phyloP scores from a whole-genome alignment of 176 grass and related monocot species.

The Musa acuminata region DNA sequence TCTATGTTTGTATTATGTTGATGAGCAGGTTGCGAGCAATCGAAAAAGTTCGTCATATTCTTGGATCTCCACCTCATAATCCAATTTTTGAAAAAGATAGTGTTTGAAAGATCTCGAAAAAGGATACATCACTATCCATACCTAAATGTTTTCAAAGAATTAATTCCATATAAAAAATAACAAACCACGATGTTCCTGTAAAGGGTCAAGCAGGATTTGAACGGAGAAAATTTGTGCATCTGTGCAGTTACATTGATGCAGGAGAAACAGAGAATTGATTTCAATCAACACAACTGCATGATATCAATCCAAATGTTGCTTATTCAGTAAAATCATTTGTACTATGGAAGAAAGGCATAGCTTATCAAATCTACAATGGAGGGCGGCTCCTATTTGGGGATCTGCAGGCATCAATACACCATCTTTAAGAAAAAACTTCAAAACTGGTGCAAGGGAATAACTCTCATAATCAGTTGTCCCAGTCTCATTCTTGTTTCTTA shows the following conservation, averaged over 20 bases:
- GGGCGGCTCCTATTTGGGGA: slow-evolving; percentile 23
- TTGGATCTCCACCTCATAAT: too few relatives aligned
- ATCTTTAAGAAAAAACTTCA: slow-evolving; percentile 74
- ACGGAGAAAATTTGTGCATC: not conserved
- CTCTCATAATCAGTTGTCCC: slow-evolving; percentile 27
- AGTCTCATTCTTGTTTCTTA: slow-evolving; percentile 32
- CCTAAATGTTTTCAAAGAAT: too few relatives aligned
- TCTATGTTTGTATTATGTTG: too few relatives aligned
- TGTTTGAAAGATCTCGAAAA: too few relatives aligned
- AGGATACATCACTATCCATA: too few relatives aligned
- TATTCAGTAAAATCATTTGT: slow-evolving; percentile 20
- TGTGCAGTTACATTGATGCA: too few relatives aligned
- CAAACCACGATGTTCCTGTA: not conserved
- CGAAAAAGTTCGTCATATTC: too few relatives aligned
- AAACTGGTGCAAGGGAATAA: slow-evolving; percentile 13
- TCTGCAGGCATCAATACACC: slow-evolving; percentile 68
- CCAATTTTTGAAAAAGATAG: too few relatives aligned
- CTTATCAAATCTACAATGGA: slow-evolving; percentile 66
- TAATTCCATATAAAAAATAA: too few relatives aligned
- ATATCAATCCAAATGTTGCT: slow-evolving; percentile 9
- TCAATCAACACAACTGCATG: not conserved
- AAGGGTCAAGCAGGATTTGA: not conserved
- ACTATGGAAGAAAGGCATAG: slow-evolving; percentile 59
- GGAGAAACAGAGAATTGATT: not conserved
- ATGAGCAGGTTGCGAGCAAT: too few relatives aligned